Conservation (phyloP, 352 stramenopile genomes). For the Phytopythium montanum region DNA sequence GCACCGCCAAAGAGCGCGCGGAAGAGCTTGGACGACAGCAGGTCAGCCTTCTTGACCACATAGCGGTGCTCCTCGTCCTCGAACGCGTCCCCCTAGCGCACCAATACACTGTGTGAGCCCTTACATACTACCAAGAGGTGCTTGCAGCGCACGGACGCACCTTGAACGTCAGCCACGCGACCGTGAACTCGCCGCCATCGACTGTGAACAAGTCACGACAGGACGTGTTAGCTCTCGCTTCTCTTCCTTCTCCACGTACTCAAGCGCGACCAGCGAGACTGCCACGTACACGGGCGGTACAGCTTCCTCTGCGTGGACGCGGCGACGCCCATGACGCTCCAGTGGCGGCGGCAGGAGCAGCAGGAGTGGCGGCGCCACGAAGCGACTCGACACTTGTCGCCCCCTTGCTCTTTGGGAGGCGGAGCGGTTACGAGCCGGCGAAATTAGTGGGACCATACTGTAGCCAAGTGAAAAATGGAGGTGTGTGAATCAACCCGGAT, state of each 20-base stretch:
- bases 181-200: slow-evolving; percentile 69
- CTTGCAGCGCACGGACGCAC: slow-evolving; percentile 13
- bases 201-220: slow-evolving; percentile 32
- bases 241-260: not conserved
- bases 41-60: slow-evolving; percentile 60
- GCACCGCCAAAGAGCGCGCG: slow-evolving; percentile 70
- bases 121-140: not conserved
- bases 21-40: slow-evolving; percentile 76
- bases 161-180: slow-evolving; percentile 87
- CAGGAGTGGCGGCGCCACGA: not conserved
- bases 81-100: slow-evolving; percentile 56
- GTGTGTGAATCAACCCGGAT: not conserved
- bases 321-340: slow-evolving; percentile 31
- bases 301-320: slow-evolving; percentile 46
- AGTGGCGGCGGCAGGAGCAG: not conserved
- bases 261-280: not conserved
- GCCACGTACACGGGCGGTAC: slow-evolving; percentile 50
- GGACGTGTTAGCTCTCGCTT: not conserved
- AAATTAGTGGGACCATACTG: slow-evolving; percentile 1
- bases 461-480: slow-evolving; percentile 3
- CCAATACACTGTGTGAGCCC: not conserved
- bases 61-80: slow-evolving; percentile 63
- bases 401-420: not conserved
- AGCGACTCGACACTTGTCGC: slow-evolving; percentile 7
- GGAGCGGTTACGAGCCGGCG: not conserved